Conservation (phyloP, 352 stramenopile genomes). For the Globisporangium lucens region DNA sequence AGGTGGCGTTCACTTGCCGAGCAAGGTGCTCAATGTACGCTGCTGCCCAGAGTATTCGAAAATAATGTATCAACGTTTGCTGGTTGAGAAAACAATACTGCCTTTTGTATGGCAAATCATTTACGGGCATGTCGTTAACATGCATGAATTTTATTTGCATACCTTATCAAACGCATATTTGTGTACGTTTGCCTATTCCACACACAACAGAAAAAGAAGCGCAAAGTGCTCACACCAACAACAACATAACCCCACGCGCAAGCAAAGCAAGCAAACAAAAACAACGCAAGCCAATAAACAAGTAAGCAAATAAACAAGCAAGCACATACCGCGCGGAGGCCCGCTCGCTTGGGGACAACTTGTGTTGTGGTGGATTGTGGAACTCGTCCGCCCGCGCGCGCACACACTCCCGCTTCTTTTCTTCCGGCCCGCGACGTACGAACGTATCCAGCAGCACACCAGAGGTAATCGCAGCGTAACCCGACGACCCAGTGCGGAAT, state of each 20-base stretch:
- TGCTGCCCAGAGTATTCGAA: not conserved
- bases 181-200: not conserved
- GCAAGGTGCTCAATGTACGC: too few relatives aligned
- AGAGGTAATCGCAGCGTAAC: not conserved
- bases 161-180: not conserved
- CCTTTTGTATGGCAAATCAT: not conserved
- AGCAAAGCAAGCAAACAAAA: conserved; percentile 6
- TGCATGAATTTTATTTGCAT: not conserved
- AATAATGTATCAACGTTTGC: not conserved
- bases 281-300: not conserved
- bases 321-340: not conserved
- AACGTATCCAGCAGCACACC: too few relatives aligned
- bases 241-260: not conserved
- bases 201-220: conserved; percentile 8
- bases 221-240: not conserved
- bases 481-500: not conserved
- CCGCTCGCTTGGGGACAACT: not conserved
- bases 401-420: not conserved
- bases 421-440: not conserved
- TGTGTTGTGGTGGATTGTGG: not conserved
- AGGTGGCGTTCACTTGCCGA: too few relatives aligned
- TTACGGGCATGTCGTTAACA: not conserved
- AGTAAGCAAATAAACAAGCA: not conserved
- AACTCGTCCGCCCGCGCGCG: not conserved
- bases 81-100: not conserved